Percentiles rank a stretch among this genome's conserved stretches.
phyloP scores from a whole-genome alignment of 805 yeast species.

The Spathaspora gorwiae region DNA sequence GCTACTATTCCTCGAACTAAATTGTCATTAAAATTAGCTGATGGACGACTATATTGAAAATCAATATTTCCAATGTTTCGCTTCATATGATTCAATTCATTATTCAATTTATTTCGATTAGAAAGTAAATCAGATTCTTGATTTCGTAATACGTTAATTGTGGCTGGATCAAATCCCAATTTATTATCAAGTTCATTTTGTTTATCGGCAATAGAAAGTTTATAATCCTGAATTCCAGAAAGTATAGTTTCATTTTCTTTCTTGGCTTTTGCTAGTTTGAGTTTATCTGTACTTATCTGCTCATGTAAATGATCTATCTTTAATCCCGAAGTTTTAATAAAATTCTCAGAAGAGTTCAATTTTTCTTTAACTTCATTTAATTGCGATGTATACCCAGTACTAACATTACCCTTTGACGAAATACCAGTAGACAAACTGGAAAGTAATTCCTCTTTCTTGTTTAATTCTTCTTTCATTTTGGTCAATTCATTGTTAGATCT shows the following conservation, averaged over 20 bases:
- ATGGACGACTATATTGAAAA: conserved; percentile 66
- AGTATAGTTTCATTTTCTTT: conserved; percentile 40
- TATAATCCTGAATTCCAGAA: conserved; percentile 41
- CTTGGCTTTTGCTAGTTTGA: conserved; percentile 51
- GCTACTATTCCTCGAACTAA: conserved; percentile 89
- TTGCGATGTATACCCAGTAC: conserved; percentile 75
- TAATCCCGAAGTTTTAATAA: conserved; percentile 55
- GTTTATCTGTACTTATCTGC: conserved; percentile 46
- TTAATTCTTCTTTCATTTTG: conserved; percentile 42
- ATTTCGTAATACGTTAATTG: conserved; percentile 39
- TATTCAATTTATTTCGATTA: conserved; percentile 39
- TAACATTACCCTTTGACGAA: conserved; percentile 71
- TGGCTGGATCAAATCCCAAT: conserved; percentile 55
- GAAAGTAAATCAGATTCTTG: conserved; percentile 42
- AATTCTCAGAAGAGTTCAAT: conserved; percentile 49
- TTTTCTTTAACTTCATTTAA: conserved; percentile 57
- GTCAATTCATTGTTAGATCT: conserved; percentile 41
- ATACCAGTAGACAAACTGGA: conserved; percentile 85
- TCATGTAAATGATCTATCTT: conserved; percentile 52
- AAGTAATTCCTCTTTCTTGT: conserved; percentile 69
- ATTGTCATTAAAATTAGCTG: conserved; percentile 50
- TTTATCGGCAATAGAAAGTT: conserved; percentile 31
- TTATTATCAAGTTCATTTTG: conserved; percentile 37
- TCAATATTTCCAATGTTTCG: conserved; percentile 70
- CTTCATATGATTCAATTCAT: conserved; percentile 50